Base-by-base conservation (phyloP, 169 alveolate genomes). In the Cyclospora cayetanensis region DNA sequence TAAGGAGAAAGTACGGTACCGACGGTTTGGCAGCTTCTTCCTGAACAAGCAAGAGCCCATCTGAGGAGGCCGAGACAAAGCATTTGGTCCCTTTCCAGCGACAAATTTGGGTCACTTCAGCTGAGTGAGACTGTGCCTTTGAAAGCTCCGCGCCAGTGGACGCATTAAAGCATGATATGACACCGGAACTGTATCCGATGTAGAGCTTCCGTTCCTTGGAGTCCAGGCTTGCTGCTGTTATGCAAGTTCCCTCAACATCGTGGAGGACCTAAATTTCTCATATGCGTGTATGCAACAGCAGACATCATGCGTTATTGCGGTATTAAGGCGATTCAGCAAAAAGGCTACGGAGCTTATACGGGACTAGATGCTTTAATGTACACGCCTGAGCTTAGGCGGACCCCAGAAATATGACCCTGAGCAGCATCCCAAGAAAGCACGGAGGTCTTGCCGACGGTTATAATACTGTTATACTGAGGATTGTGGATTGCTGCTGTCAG, bases 11-110 rank as follows among this genome's bases (percentile, higher is more conserved):
- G n/a, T n/a, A n/a, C 29, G 50, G 29, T 42, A 50, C 88, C 31
- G 43, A 55, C 88, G 88, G 68, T 79, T 52, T 43, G 34, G 72
- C 70, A 79, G 50, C 74, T 86, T 86, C 84, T 50, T 86, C 92
- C 43, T 86, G 92, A 43, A 86, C 85, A 43, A 86, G 84, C 63
- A 86, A 70, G 9, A 86, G 86, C 9, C 92, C 92, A 25, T 86
- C 92, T 34, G 86, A 68, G 65, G 92, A 86, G 43, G 86, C 92
- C 4, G 92, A 86, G 63, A 86, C 72, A 63, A 86, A 86, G 60
- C 70, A 43, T n/a, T 43, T 43, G 18, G 92, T 65, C n/a, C 84
- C 76, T 18, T 53, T 53, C 92, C 92, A 86, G 25, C 68, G 65
- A 46, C 77, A 46, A 22, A 86, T 34, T 7, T 43, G 92, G 42